Percentiles rank a stretch among this genome's conserved stretches.
Evolutionary conservation across 768 basidiomycete species (phyloP).

Genomic region (Peribolospora baueri): DNA sequence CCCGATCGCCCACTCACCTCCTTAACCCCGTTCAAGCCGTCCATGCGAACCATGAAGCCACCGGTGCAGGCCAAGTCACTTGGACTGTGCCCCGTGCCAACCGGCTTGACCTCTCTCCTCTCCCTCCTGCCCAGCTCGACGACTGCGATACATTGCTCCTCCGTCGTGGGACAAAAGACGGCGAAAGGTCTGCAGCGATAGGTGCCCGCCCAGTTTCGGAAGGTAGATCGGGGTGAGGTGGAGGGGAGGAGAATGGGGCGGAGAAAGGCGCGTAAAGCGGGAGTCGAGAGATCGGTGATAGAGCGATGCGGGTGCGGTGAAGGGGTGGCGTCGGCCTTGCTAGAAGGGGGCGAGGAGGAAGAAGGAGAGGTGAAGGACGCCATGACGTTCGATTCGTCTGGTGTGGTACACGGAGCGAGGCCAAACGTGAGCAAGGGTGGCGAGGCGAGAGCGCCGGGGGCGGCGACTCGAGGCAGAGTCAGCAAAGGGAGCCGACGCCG

Average conservation of each 20-base stretch:
- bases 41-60: conserved; percentile 62
- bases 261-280: conserved; percentile 31
- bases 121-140: conserved; percentile 59
- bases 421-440: too few species aligned
- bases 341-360: too few species aligned
- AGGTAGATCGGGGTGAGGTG: conserved; percentile 24
- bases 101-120: conserved; percentile 45
- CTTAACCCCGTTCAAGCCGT: conserved; percentile 42
- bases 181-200: conserved; percentile 43
- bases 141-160: conserved; percentile 43
- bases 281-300: conserved; percentile 22
- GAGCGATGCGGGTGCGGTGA: too few species aligned
- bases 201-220: conserved; percentile 70
- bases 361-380: too few species aligned
- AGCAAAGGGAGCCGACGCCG: too few species aligned
- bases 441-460: too few species aligned
- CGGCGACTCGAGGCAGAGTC: too few species aligned
- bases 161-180: conserved; percentile 50
- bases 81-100: conserved; percentile 78
- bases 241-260: conserved; percentile 31
- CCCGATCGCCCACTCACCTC: conserved; percentile 32
- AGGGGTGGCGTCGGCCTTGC: too few species aligned
- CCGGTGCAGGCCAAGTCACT: conserved; percentile 73
- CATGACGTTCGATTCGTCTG: too few species aligned
- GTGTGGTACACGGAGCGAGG: too few species aligned